phyloP scores from a whole-genome alignment of 345 rosid species.

The Cardiospermum halicacabum region DNA sequence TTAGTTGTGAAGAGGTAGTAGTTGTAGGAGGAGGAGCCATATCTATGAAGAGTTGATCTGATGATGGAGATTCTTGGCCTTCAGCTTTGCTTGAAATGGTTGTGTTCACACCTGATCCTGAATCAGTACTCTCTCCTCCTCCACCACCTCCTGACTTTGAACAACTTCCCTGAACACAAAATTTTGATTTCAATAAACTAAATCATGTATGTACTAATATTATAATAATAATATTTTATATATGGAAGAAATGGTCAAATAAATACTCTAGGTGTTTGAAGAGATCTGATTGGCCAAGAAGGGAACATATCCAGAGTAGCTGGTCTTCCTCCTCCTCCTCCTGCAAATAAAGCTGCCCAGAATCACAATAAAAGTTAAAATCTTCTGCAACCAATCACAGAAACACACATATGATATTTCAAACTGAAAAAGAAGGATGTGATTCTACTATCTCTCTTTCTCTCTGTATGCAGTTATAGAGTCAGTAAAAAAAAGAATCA shows the following conservation, averaged over 20 bases:
- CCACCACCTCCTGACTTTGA: constrained; percentile 79
- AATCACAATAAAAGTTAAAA: constrained; percentile 44
- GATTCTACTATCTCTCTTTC: constrained; percentile 23
- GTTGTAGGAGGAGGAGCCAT: too few relatives aligned
- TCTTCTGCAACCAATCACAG: too few relatives aligned
- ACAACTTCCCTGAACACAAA: constrained; percentile 65
- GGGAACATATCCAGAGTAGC: constrained; percentile 99
- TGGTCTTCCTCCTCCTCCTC: constrained; percentile 59
- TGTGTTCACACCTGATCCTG: constrained; percentile 80
- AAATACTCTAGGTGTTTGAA: constrained; percentile 75
- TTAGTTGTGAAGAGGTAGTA: too few relatives aligned
- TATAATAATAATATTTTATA: too few relatives aligned
- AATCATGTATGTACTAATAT: too few relatives aligned
- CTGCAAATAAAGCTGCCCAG: constrained; percentile 73
- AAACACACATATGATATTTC: too few relatives aligned
- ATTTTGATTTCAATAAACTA: too few relatives aligned
- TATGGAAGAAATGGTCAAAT: constrained; percentile 53
- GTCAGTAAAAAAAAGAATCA: constrained; percentile 36
- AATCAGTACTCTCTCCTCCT: constrained; percentile 74
- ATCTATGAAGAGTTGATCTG: constrained; percentile 23
- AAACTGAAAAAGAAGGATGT: too few relatives aligned
- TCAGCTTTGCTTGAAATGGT: constrained; percentile 72
- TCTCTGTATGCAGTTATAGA: constrained; percentile 34
- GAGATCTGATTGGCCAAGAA: constrained; percentile 98
- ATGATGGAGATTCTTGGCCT: constrained; percentile 71